phyloP scores from a whole-genome alignment of 164 flowering plant genomes.

The Saururus chinensis region DNA sequence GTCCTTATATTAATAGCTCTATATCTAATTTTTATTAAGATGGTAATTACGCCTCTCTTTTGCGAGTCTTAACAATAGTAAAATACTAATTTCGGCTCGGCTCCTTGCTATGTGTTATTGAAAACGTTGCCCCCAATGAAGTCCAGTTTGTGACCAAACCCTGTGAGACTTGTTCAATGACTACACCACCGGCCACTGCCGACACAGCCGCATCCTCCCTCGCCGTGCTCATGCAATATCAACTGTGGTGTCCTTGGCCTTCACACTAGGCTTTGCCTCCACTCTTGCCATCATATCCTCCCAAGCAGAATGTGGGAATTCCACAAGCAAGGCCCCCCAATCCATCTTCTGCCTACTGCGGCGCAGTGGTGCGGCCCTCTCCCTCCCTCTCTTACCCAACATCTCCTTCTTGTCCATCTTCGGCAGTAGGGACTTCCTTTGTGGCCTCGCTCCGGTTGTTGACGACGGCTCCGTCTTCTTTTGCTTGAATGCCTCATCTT shows the following conservation, averaged over 20 bases:
- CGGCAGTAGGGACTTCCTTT: slow-evolving; percentile 56
- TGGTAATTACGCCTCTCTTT: too few species aligned
- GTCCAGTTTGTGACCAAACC: neutral
- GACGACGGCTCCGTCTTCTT: slow-evolving; percentile 42
- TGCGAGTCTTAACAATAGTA: too few species aligned
- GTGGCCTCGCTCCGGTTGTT: slow-evolving; percentile 42
- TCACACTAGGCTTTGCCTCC: slow-evolving; percentile 49
- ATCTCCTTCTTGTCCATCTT: slow-evolving; percentile 48
- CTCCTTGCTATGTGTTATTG: too few species aligned
- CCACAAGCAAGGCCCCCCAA: slow-evolving; percentile 30
- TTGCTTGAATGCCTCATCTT: slow-evolving; percentile 46
- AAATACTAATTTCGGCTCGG: too few species aligned
- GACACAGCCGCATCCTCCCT: slow-evolving; percentile 1
- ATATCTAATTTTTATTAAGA: too few species aligned
- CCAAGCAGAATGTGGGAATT: slow-evolving; percentile 61
- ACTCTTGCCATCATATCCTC: slow-evolving; percentile 51
- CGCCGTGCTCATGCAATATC: neutral
- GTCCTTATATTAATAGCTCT: too few species aligned
- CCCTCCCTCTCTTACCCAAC: slow-evolving; percentile 24
- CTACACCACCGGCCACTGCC: too few species aligned
- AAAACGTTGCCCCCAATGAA: neutral
- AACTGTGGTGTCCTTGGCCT: neutral
- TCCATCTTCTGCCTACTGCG: slow-evolving; percentile 39
- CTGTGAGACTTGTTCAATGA: slow-evolving; percentile 11
- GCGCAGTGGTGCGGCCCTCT: slow-evolving; percentile 15